Base-by-base conservation (phyloP, 352 stramenopile species). In the Pythium sukuiense region DNA sequence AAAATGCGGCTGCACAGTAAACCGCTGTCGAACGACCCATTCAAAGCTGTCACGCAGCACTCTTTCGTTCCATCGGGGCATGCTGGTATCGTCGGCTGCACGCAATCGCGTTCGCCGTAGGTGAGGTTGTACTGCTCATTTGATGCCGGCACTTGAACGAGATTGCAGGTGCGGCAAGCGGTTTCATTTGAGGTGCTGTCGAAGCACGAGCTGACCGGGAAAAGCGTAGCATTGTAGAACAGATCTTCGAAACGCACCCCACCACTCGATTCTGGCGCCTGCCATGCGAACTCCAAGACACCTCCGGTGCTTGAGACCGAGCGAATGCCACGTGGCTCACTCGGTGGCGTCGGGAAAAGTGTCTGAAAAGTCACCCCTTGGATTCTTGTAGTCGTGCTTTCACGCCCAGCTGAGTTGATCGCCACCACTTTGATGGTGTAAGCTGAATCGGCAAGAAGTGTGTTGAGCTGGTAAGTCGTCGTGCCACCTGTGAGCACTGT, bases 371-470 rank as follows among this genome's bases (percentile, higher is more conserved):
- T 70, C n/a, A 61, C 59, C 6, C 74, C 71, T 13, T 52, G 30
- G 8, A 62, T 66, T 39, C 58, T 69, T 0, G 12, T 35, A 1
- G 18, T 41, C 1, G 70, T 61, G 29, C 79, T 87, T 50, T 66
- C 68, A 20, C 64, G 69, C 9, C 50, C 69, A 5, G 59, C 46
- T 7, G 55, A 29, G 56, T 91, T 89, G 13, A 74, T 65, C 0
- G 71, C 76, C n/a, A 46, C 68, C 26, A 89, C 52, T 35, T 88
- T 86, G 13, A 85, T 69, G 0, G 76, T 83, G 65, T 91, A 89
- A 9, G 74, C 56, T 3, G 71, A 86, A 9, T 59, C 63, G 2
- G 79, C 74, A 13, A 76, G 6, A 6, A 89, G 64, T 26, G 61
- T 32, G 6, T 45, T 73, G 4, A 90, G 58, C 6, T 58, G 18